Base-by-base conservation (phyloP, 2,329 filamentous ascomycete genomes). In the Aspergillus sp. region DNA sequence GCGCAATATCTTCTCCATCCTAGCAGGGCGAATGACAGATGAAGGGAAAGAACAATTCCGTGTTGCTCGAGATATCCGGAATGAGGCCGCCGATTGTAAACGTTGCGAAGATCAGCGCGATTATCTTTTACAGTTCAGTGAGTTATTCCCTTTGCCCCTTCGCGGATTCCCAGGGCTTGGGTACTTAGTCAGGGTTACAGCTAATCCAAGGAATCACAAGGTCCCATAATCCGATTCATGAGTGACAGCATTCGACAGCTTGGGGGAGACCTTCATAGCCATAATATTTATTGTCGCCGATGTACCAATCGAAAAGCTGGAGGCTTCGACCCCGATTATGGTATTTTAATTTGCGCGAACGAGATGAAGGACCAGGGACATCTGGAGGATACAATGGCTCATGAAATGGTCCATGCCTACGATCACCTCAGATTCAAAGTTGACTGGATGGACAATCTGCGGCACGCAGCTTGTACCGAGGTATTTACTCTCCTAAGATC, bases 331-430 rank as follows among this genome's bases (percentile, higher is more conserved):
- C 88, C 92, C 1, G 84, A 90, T 54, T 90, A 92, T 73, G 95
- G 95, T 39, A 97, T 99, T 64, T 75, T 96, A 71, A 83, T 99
- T 21, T 99, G 95, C 78, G 92, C 95, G 54, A 99, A 99, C 77
- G 89, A 95, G 78, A 86, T 98, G 73, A 83, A 89, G 61, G 88
- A 92, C 72, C 82, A 87, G 59, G 88, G 88, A 32, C 92, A 96
- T 73, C 77, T 96, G 68, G 95, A 99, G 80, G 95, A 99, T 75
- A 96, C 93, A 10, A 81, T 99, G 71, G 89, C 93, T 27, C 95
- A 99, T 77, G 95, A 99, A 80, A 96, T 99, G 92, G 90, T 99
- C 56, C 95, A 99, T 76, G 93, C 93, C 1, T 98, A 92, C 83
- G 95, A 99, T 75, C 90, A 96, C 75, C 73, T 98, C 68, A 82